Base-by-base conservation (phyloP, 345 rosid species). In the Rhodamnia argentea region DNA sequence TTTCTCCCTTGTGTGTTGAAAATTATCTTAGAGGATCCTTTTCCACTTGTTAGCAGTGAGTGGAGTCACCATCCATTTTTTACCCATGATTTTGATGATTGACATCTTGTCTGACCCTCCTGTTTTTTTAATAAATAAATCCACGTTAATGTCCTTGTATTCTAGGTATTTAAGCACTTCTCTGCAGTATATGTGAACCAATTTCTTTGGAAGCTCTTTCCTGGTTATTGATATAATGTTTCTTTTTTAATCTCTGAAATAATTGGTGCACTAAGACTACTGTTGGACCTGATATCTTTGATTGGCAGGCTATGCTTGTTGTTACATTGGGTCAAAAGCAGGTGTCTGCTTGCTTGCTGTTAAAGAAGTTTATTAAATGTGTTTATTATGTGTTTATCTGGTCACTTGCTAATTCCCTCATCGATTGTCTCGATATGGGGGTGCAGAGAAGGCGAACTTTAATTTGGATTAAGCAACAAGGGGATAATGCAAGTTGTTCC, bases 401-500 rank as follows among this genome's bases (percentile, higher is more conserved):
- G 9, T 70, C 40, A 37, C 3, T 0, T 37, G 78, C 13, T 70
- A 70, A 70, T 37, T 37, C 47, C 78, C 47, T 70, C 47, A 37
- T 32, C 37, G 78, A 18, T 70, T 18, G 47, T 70, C 47, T 70
- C 0, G 7, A 37, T 37, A 37, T 37, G 37, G 26, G 3, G 1
- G 0, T 70, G 47, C 78, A 70, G 78, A 70, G 78, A 37, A 64
- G 78, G 37, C 5, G 20, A 70, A 70, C 26, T 70, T 55, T 37
- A 70, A 70, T 70, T 37, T 70, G 47, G 47, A 55, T 37, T 18
- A 55, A 42, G 32, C 32, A 6, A 24, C 83, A 47, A 56, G 84
- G 55, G 58, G 42, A 52, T 18, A 53, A 94, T 94, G 97, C 96
- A 94, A 54, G 85, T 93, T 53, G 86, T 86, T 88, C 82, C 89